Conservation (phyloP, 805 yeast genomes). For the Torulaspora microellipsoides region DNA sequence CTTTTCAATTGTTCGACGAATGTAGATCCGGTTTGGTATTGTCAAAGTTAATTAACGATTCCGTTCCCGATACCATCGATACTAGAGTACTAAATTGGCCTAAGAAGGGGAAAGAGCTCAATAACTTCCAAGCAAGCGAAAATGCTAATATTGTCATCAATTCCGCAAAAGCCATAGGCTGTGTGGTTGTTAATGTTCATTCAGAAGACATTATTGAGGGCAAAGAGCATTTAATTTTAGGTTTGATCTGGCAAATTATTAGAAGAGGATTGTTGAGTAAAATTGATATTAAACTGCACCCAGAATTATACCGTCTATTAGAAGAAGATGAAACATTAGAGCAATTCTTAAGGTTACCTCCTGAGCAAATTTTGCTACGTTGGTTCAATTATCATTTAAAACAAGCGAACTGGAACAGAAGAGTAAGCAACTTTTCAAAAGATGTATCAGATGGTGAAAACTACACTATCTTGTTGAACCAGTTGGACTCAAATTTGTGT, state of each 20-base stretch:
- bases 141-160: conserved; percentile 96
- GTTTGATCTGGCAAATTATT: conserved; percentile 95
- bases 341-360: conserved; percentile 93
- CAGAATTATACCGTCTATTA: conserved; percentile 88
- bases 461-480: conserved; percentile 84
- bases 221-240: conserved; percentile 84
- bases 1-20: conserved; percentile 94
- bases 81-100: conserved; percentile 94
- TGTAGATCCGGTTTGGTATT: conserved; percentile 92
- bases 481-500: conserved; percentile 78
- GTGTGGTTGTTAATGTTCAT: conserved; percentile 96
- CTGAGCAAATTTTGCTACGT: conserved; percentile 92
- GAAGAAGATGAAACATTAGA: conserved; percentile 97
- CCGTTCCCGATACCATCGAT: conserved; percentile 97
- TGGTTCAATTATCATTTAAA: conserved; percentile 97
- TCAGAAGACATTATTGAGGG: conserved; percentile 95
- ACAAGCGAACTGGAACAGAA: conserved; percentile 84
- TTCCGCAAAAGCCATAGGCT: conserved; percentile 98
- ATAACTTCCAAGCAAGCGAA: conserved; percentile 93
- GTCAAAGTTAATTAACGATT: conserved; percentile 91
- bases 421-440: conserved; percentile 77
- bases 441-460: conserved; percentile 95
- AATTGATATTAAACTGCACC: conserved; percentile 93
- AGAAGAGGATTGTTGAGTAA: conserved; percentile 92
- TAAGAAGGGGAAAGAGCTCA: conserved; percentile 70